Conservation (phyloP, 176 grass and related monocot genomes). For the sorghum (Sorghum bicolor) region Sorghum_bicolor_NCBIv3 NC_012874.2:967001-967500, state of each 20-base stretch:
- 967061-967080: neutral
- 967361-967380: conserved; percentile 16
- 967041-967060: neutral
- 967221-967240: conserved; percentile 71
- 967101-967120: neutral
- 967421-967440: conserved; percentile 70
- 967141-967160: neutral
- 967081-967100: neutral
- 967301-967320: conserved; percentile 65
- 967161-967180: neutral
- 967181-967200: conserved; percentile 30
- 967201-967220: conserved; percentile 44
- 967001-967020: neutral
- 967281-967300: conserved; percentile 77
- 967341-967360: conserved; percentile 27
- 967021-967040: conserved; percentile 5
- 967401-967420: conserved; percentile 43
- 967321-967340: conserved; percentile 68
- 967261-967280: conserved; percentile 72
- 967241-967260: conserved; percentile 65
- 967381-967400: conserved; percentile 53
- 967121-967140: conserved; percentile 18
- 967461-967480: conserved; percentile 62
- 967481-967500: conserved; percentile 64
- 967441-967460: conserved; percentile 57